A percentile compares a stretch with the other conserved stretches of the same genome.
phyloP scores from a whole-genome alignment of 2,329 filamentous ascomycete species.

The Cercospora brassicicola region DNA sequence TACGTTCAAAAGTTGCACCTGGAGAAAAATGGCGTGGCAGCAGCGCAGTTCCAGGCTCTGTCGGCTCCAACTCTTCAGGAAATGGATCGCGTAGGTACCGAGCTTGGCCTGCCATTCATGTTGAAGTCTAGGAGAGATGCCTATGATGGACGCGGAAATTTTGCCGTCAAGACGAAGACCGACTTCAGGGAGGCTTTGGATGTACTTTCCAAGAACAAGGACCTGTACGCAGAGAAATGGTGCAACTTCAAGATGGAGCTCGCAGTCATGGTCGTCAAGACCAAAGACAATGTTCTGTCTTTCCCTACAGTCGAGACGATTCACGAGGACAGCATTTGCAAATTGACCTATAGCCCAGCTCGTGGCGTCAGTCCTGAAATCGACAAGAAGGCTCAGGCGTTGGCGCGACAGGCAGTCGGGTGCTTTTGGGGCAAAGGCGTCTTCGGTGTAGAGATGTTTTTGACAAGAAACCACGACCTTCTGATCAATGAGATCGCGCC shows the following conservation, averaged over 20 bases:
- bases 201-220: conserved; percentile 64
- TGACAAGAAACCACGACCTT: conserved; percentile 69
- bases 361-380: conserved; percentile 64
- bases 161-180: conserved; percentile 58
- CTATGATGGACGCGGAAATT: conserved; percentile 86
- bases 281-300: conserved; percentile 69
- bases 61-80: conserved; percentile 60
- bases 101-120: conserved; percentile 83
- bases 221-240: conserved; percentile 88
- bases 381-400: conserved; percentile 66
- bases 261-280: conserved; percentile 92
- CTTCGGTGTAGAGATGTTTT: conserved; percentile 95
- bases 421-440: conserved; percentile 85
- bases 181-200: conserved; percentile 67
- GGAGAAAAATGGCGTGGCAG: conserved; percentile 64
- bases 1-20: conserved; percentile 85
- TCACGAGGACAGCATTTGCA: conserved; percentile 94
- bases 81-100: conserved; percentile 62
- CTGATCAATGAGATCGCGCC: conserved; percentile 86
- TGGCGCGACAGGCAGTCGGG: conserved; percentile 76
- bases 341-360: conserved; percentile 83
- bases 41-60: conserved; percentile 69
- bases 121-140: conserved; percentile 86
- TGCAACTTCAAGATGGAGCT: conserved; percentile 82
- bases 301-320: conserved; percentile 93